Evolutionary conservation across 805 yeast species (phyloP).

Genomic region (Candida coquimbonensis): DNA sequence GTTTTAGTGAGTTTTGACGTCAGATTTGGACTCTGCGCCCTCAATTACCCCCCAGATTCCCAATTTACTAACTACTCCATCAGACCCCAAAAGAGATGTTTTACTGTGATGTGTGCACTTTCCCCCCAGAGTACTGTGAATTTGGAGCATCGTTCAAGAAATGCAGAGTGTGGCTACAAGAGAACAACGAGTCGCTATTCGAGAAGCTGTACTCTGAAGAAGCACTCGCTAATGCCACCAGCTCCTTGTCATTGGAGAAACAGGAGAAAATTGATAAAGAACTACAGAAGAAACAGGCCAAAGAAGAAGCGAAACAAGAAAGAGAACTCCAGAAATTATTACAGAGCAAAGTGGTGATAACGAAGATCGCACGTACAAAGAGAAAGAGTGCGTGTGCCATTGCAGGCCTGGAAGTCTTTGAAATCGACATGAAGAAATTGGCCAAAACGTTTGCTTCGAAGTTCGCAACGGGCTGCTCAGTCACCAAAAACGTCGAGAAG

Average conservation of each 20-base stretch:
- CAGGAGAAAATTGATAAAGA: constrained; percentile 80
- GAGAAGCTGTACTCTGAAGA: constrained; percentile 54
- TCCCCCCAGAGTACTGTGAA: constrained; percentile 91
- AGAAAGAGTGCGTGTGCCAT: constrained; percentile 83
- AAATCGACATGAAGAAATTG: constrained; percentile 81
- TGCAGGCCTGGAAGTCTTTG: constrained; percentile 82
- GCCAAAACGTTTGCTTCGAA: constrained; percentile 90
- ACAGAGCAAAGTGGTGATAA: constrained; percentile 74
- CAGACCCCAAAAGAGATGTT: constrained; percentile 32
- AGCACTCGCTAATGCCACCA: constrained; percentile 46
- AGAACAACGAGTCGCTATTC: constrained; percentile 49
- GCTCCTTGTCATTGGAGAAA: constrained; percentile 63
- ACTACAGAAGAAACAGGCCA: constrained; percentile 75
- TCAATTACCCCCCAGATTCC: background rate
- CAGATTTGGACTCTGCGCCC: background rate
- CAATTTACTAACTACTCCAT: background rate
- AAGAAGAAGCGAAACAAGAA: constrained; percentile 79
- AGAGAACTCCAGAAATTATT: constrained; percentile 73
- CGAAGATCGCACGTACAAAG: constrained; percentile 84
- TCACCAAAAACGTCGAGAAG: constrained; percentile 83
- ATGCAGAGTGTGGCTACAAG: constrained; percentile 78
- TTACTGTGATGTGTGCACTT: constrained; percentile 75
- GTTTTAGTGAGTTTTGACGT: constrained; percentile 1
- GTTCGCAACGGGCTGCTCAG: constrained; percentile 94
- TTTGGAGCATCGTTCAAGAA: constrained; percentile 76